phyloP scores from a whole-genome alignment of 176 grass and related monocot species.

The Carex parvula region DNA sequence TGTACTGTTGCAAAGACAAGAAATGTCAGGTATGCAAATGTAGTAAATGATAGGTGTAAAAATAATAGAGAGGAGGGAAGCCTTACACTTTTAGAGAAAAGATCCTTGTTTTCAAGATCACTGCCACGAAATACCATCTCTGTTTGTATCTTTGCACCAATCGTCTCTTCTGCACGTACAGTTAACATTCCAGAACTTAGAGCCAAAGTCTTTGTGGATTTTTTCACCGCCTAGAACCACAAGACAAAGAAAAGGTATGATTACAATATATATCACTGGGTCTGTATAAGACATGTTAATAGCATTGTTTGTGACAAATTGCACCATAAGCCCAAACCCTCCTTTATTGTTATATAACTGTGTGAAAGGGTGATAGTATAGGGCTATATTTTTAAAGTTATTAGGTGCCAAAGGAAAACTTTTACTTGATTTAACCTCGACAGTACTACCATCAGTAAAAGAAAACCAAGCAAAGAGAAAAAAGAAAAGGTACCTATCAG shows the following conservation, averaged over 20 bases:
- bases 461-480: background rate
- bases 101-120: constrained; percentile 93
- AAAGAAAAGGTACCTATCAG: background rate
- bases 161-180: constrained; percentile 68
- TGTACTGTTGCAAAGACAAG: constrained; percentile 2
- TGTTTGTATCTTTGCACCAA: constrained; percentile 81
- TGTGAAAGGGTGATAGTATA: background rate
- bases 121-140: constrained; percentile 84
- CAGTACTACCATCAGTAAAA: background rate
- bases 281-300: background rate
- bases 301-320: background rate
- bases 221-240: constrained; percentile 71
- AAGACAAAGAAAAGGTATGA: background rate
- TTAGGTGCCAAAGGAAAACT: background rate
- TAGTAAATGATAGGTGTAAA: constrained; percentile 8
- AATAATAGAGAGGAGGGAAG: background rate
- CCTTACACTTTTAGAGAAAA: constrained; percentile 97
- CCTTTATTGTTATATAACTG: background rate
- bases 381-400: background rate
- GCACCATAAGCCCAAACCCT: background rate
- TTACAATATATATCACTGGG: constrained; percentile 4
- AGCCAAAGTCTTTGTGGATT: constrained; percentile 54
- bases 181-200: constrained; percentile 65
- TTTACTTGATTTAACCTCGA: background rate
- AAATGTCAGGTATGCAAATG: constrained; percentile 1